phyloP scores from a whole-genome alignment of 768 basidiomycete species.

The Strobilomyces echinocephalus region DNA sequence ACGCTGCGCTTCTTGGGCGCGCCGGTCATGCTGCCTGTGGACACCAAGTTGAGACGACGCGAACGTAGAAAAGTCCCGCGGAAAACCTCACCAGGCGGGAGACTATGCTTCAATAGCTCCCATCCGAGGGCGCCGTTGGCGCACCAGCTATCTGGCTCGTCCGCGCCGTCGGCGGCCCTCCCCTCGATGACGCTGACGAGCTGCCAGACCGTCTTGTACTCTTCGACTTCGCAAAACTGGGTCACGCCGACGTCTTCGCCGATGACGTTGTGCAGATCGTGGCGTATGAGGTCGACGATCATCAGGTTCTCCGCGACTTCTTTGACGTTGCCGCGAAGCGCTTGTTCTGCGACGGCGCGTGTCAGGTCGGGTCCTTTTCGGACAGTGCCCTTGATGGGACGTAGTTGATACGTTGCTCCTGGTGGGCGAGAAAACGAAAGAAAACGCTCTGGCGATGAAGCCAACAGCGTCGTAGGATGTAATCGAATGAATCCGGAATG shows the following conservation, averaged over 20 bases:
- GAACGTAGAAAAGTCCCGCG: not conserved
- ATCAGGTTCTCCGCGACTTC: slow-evolving; percentile 97
- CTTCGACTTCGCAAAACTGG: slow-evolving; percentile 84
- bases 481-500: slow-evolving; percentile 79
- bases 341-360: slow-evolving; percentile 59
- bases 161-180: slow-evolving; percentile 34
- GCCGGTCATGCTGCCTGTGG: slow-evolving; percentile 90
- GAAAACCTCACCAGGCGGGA: slow-evolving; percentile 70
- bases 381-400: slow-evolving; percentile 93
- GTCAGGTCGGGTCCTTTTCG: slow-evolving; percentile 63
- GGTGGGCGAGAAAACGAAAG: slow-evolving; percentile 73
- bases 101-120: slow-evolving; percentile 70
- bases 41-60: not conserved
- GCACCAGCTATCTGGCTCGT: slow-evolving; percentile 34
- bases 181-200: slow-evolving; percentile 93
- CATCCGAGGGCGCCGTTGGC: slow-evolving; percentile 56
- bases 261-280: slow-evolving; percentile 82
- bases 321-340: slow-evolving; percentile 64
- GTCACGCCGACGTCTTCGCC: slow-evolving; percentile 78
- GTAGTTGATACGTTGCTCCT: slow-evolving; percentile 65
- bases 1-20: slow-evolving; percentile 94
- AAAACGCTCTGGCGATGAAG: slow-evolving; percentile 91
- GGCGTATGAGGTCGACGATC: slow-evolving; percentile 95
- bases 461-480: slow-evolving; percentile 71
- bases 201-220: slow-evolving; percentile 93